Conservation (phyloP, 2,329 filamentous ascomycete species). For the Phyllosticta paracitricarpa region DNA sequence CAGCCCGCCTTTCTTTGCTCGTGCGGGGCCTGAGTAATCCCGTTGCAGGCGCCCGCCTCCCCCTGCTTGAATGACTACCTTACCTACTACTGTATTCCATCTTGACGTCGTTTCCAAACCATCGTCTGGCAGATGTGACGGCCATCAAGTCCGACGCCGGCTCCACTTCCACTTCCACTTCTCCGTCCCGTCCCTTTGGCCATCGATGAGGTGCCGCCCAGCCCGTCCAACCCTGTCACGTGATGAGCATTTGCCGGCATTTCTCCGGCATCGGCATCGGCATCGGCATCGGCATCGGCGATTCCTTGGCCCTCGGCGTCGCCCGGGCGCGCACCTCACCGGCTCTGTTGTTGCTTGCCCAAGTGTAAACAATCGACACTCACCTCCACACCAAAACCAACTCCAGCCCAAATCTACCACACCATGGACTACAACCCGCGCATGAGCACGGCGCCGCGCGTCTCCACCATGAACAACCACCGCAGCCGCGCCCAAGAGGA, state of each 20-base stretch:
- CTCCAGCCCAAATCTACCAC: background rate
- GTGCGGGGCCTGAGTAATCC: background rate
- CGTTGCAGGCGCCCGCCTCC: background rate
- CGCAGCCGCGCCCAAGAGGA: constrained; percentile 33
- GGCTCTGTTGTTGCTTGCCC: background rate
- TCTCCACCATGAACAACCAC: constrained; percentile 29
- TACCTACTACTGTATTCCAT: too few relatives aligned
- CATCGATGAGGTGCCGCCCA: background rate
- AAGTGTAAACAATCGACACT: constrained; percentile 4
- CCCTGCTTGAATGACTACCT: background rate
- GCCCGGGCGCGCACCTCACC: too few relatives aligned
- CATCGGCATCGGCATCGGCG: background rate
- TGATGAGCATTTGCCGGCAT: background rate
- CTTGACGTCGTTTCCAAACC: too few relatives aligned
- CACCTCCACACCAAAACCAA: background rate
- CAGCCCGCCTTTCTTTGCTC: background rate
- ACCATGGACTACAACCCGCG: constrained; percentile 41
- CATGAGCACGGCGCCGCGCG: constrained; percentile 39
- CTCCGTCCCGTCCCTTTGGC: too few relatives aligned
- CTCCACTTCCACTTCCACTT: too few relatives aligned
- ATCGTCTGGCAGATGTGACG: background rate
- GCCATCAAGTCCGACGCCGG: background rate
- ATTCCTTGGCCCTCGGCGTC: background rate
- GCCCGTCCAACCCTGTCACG: background rate
- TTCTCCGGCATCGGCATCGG: background rate